Percentiles rank a stretch among this genome's conserved stretches.
These are phyloP conservation scores for Olyra latifolia DNA, from an alignment of 176 grass and related monocot species.

Conservation along the genomic window DNA sequence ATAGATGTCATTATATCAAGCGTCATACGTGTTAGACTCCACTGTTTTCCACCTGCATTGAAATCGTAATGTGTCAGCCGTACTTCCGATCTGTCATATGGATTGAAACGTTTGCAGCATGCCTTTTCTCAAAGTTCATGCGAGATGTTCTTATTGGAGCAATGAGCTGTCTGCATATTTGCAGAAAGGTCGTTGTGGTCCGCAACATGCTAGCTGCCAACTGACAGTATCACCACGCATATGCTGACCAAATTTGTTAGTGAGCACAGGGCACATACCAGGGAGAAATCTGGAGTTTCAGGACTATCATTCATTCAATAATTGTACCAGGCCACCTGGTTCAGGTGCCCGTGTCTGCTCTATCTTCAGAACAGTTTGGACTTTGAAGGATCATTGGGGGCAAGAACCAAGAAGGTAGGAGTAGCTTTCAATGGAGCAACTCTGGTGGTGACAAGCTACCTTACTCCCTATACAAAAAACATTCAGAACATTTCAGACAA, in stretches of 20 bases:
- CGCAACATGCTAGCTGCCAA: constrained; percentile 10
- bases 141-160: constrained; percentile 3
- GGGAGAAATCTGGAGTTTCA: not conserved
- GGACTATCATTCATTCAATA: not conserved
- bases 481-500: not conserved
- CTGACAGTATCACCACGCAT: not conserved
- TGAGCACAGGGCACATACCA: not conserved
- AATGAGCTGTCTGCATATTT: not conserved
- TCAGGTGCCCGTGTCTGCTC: not conserved
- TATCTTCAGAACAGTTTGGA: constrained; percentile 14
- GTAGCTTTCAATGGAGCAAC: not conserved
- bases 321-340: constrained; percentile 16
- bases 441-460: constrained; percentile 35
- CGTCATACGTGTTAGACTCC: not conserved
- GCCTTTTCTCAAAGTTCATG: not conserved
- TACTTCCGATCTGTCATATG: not conserved
- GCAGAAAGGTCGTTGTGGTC: not conserved
- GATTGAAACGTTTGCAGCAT: not conserved
- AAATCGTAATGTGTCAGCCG: not conserved
- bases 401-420: not conserved
- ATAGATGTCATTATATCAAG: constrained; percentile 7
- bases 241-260: not conserved
- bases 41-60: not conserved
- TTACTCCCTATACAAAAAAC: not conserved
- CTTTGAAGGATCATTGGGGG: not conserved